Base-by-base conservation (phyloP, 169 alveolate species). In the Fabrea salina region DNA sequence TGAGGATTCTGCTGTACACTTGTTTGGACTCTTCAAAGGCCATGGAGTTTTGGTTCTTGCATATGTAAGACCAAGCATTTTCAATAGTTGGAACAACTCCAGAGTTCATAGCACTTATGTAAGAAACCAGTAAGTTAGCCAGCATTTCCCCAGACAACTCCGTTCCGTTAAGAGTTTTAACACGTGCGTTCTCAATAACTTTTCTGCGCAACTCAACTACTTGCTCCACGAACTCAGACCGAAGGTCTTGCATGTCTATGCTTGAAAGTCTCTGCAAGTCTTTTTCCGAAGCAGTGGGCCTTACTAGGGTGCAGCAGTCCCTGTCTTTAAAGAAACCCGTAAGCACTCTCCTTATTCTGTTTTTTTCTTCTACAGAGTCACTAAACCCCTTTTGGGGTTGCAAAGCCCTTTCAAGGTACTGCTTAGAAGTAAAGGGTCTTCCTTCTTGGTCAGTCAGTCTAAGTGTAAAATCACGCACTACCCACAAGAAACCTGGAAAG, bases 31-130 rank as follows among this genome's bases (percentile, higher is more conserved):
- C 83, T 54, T 87, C 74, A 40, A 87, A 54, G 1, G 92, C 86
- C 67, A 87, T 84, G 61, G 85, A 77, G 49, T 92, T 85, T 84
- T 93, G 95, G 61, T 80, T 86, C 75, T 89, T 64, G 39, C 91
- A 80, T 0, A 93, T 89, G 67, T 89, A 91, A 58, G 90, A 87
- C 95, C 97, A 93, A n/a, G 95, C 93, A 59, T 84, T 68, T 82
- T 93, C 94, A 37, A 93, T 90, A 57, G 83, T 83, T 8, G 97
- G 97, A n/a, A 91, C 92, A 22, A 84, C 59, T 16, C 97, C 97
- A 47, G 80, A 70, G 82, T 93, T 93, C 8, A 93, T 87, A 1
- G 95, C 86, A 32, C 85, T 86, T n/a, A 86, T 66, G 67, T 91
- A 89, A 33, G 92, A 84, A 71, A 83, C 64, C 77, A 89, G 68